Percentiles rank a stretch among this genome's conserved stretches.
These are phyloP conservation scores for Dichotomocladium elegans DNA, from an alignment of 371 early-diverging fungal genomes.

Conservation along the genomic window DNA sequence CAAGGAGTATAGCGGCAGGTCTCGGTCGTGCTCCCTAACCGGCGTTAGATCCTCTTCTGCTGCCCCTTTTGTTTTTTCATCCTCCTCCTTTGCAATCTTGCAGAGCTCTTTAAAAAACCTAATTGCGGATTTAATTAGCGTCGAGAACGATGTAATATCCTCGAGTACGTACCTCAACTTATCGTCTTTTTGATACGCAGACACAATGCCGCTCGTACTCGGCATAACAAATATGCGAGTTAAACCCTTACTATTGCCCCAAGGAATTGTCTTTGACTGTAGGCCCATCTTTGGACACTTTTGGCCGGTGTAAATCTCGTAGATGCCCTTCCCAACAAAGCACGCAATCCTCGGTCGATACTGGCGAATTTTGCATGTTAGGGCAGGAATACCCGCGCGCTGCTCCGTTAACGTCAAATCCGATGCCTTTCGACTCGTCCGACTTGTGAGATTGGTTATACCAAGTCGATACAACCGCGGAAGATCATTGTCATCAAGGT, in stretches of 20 bases:
- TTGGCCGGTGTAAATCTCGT: conserved; percentile 53
- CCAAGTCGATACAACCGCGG: conserved; percentile 53
- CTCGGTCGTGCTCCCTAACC: too few relatives aligned
- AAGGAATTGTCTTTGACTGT: conserved; percentile 20
- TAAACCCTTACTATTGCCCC: conserved; percentile 23
- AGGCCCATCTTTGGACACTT: conserved; percentile 37
- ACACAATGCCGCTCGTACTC: conserved; percentile 68
- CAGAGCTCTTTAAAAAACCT: conserved; percentile 13
- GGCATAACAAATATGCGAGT: conserved; percentile 69
- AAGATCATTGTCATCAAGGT: conserved; percentile 50
- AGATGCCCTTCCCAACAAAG: conserved; percentile 73
- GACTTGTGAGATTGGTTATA: conserved; percentile 66
- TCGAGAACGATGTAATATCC: neutral
- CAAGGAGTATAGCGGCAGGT: too few relatives aligned
- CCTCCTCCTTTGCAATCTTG: neutral
- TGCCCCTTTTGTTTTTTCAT: too few relatives aligned
- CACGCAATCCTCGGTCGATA: conserved; percentile 64
- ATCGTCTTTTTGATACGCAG: conserved; percentile 55
- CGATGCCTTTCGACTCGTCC: conserved; percentile 50
- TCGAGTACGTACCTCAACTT: conserved; percentile 39
- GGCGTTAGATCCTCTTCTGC: too few relatives aligned
- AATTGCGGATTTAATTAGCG: neutral
- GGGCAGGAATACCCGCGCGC: conserved; percentile 54
- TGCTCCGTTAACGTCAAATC: conserved; percentile 60
- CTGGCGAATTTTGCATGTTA: conserved; percentile 56